Base-by-base conservation (phyloP, 768 basidiomycete species). In the Suillus spraguei region DNA sequence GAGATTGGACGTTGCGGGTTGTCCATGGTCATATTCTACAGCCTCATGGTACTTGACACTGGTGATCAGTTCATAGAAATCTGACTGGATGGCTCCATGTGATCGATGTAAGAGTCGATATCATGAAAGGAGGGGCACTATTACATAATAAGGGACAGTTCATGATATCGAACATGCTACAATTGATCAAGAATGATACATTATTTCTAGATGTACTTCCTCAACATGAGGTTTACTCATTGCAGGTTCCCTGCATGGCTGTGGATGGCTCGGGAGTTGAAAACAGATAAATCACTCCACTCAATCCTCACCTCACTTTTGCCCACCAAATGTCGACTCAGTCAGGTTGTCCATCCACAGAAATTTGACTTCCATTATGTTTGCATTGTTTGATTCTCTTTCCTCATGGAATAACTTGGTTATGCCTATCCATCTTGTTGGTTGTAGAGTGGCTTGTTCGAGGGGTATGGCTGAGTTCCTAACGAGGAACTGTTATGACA, bases 401-500 rank as follows among this genome's bases (percentile, higher is more conserved):
- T 59, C 58, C 58, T 9, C 41, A 59, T n/a, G 58, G 16, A 14
- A 41, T 59, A 24, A 59, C 41, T 5, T 59, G 33, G 58, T n/a
- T 41, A 2, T 59, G 22, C 38, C 13, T 59, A 11, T 59, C 58
- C 17, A 32, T 24, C 38, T 20, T 59, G 28, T 24, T 44, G 42
- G 58, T 36, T 9, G 22, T 14, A 24, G 58, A 59, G 42, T 59
- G 58, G 58, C 58, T 59, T 24, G 14, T 32, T 5, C 58, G 32
- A 59, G 16, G 32, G 38, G 58, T 59, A 44, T 32, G 58, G 9
- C 4, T 59, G 32, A 24, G 42, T n/a, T 24, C n/a, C 38, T 28
- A 6, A 20, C n/a, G 13, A 24, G 38, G 32, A 28, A 28, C 4
- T 7, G 38, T 28, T 32, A 59, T 22, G 10, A 41, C 42, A 10